These are phyloP conservation scores for Phytomonas francai DNA, from an alignment of 208 protist species.

Conservation along the genomic window DNA sequence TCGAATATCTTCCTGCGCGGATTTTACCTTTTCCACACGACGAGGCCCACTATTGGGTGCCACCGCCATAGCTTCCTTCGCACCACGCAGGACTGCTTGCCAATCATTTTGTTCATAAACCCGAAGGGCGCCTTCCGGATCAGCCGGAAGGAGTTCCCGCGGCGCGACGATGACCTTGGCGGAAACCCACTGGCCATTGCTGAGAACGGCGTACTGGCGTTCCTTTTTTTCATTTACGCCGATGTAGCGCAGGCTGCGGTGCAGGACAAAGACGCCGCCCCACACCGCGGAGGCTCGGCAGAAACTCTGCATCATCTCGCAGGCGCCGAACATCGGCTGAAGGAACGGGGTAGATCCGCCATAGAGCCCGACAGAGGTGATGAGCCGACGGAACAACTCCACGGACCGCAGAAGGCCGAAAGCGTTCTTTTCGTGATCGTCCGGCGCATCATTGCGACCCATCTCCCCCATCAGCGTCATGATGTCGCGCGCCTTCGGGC, in stretches of 20 bases:
- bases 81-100: background rate
- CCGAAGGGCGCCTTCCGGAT: background rate
- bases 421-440: background rate
- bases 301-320: constrained; percentile 83
- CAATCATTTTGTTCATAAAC: too few relatives aligned
- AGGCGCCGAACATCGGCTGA: constrained; percentile 59
- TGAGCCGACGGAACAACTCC: constrained; percentile 40
- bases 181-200: constrained; percentile 72
- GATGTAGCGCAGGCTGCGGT: constrained; percentile 41
- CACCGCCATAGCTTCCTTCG: background rate
- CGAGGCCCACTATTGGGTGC: background rate
- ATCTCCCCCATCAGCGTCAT: constrained; percentile 62
- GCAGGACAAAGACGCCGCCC: constrained; percentile 72
- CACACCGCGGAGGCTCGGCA: constrained; percentile 83
- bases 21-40: background rate
- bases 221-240: constrained; percentile 21
- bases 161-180: constrained; percentile 52
- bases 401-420: constrained; percentile 27
- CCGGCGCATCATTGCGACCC: constrained; percentile 15
- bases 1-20: constrained; percentile 1
- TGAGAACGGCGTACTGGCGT: constrained; percentile 48
- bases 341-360: constrained; percentile 70
- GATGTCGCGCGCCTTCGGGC: constrained; percentile 30
- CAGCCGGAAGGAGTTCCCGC: constrained; percentile 7
- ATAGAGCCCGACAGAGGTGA: constrained; percentile 77